Base-by-base conservation (phyloP, 306 rosid species). In the Corylus avellana region DNA sequence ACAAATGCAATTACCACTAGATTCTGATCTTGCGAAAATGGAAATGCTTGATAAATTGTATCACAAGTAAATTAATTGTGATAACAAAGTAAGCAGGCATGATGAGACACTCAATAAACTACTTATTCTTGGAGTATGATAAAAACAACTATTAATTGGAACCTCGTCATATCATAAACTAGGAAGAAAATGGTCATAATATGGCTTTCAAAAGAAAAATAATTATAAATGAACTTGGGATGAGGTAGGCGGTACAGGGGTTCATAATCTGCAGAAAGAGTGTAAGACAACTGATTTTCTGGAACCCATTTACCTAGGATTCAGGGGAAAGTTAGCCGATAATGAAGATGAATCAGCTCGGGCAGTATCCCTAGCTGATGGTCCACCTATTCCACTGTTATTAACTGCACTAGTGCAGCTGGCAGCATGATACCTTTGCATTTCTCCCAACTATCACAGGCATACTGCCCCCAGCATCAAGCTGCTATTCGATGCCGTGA, bases 341-440 rank as follows among this genome's bases (percentile, higher is more conserved):
- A 92, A 74, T 32, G 93, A 87, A 83, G 98, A 75, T 27, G 97
- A 91, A 81, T 94, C 98, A 76, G 93, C 85, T 85, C 97, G 91
- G 85, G 86, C 87, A 78, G 87, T 77, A 81, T 94, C 97, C 92
- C 97, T 88, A 61, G 89, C 86, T 18, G 98, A 91, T 72, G 93
- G 82, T 70, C 97, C 92, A 39, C 97, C 92, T 78, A 89, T 79
- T 64, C 88, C 80, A 85, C 80, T 87, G 89, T 87, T 91, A 74
- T 89, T 91, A 83, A 94, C 94, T 92, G 98, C 97, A 94, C 97
- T 82, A 90, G 92, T 81, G 94, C 94, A 88, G 92, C 94, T 79
- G 77, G 90, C 83, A 88, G 86, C 79, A 87, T 87, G 97, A 92
- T 89, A 86, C 97, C 94, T 88, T 77, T 92, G 97, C 97, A 94